Conservation (phyloP, 129 eudicot species). For the Tagetes erecta region DNA sequence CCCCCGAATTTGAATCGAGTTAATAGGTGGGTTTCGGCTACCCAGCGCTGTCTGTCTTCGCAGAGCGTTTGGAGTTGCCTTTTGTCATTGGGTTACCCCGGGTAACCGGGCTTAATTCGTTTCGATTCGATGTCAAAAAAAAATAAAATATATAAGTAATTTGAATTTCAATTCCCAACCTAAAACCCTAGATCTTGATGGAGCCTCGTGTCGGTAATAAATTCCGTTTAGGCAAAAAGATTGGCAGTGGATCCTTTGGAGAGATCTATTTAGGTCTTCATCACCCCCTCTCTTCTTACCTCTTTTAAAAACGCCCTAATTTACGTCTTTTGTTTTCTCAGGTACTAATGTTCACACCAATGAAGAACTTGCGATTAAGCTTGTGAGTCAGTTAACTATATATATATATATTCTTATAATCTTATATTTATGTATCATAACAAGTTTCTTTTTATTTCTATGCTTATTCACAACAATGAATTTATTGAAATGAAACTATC, state of each 20-base stretch:
- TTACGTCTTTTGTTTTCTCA: conserved; percentile 31
- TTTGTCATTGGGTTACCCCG: too few relatives aligned
- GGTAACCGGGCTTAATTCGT: too few relatives aligned
- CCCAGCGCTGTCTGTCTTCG: too few relatives aligned
- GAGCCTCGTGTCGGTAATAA: conserved; percentile 97
- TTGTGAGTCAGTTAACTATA: conserved; percentile 46
- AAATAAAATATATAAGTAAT: neutral
- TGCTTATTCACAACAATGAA: conserved; percentile 6
- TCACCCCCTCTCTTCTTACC: neutral
- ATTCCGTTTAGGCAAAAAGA: conserved; percentile 87
- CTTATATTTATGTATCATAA: too few relatives aligned
- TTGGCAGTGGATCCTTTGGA: conserved; percentile 97
- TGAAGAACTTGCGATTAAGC: conserved; percentile 97
- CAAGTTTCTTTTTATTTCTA: conserved; percentile 8
- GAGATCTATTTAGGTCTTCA: conserved; percentile 89
- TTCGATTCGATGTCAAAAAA: too few relatives aligned
- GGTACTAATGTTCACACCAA: conserved; percentile 93
- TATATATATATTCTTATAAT: too few relatives aligned
- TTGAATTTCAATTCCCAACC: conserved; percentile 17
- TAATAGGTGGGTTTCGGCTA: too few relatives aligned
- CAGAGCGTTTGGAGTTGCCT: too few relatives aligned
- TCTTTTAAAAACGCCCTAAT: neutral
- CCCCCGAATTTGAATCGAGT: too few relatives aligned
- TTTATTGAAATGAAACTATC: conserved; percentile 5
- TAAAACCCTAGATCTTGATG: conserved; percentile 53